phyloP scores from a whole-genome alignment of 768 basidiomycete species.

The Hortiboletus campestris region DNA sequence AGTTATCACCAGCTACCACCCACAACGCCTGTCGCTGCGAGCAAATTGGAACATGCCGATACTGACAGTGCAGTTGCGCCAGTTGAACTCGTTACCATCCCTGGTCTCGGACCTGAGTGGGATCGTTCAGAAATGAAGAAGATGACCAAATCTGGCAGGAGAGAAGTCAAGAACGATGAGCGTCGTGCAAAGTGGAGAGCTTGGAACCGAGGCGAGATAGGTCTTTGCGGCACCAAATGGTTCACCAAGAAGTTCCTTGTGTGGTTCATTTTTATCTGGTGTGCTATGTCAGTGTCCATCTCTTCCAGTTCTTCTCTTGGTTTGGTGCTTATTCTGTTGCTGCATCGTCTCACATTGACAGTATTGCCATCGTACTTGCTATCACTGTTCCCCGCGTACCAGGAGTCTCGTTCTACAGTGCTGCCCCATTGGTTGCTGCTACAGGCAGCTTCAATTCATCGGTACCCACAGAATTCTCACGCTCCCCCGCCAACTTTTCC shows the following conservation, averaged over 20 bases:
- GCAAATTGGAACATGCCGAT: constrained; percentile 38
- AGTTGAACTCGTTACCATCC: constrained; percentile 90
- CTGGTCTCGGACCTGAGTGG: constrained; percentile 92
- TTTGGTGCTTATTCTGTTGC: constrained; percentile 2
- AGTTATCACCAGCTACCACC: constrained; percentile 49
- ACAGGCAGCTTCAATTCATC: constrained; percentile 55
- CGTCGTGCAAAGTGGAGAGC: constrained; percentile 62
- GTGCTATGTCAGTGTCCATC: constrained; percentile 45
- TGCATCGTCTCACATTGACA: constrained; percentile 20
- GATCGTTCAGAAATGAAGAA: constrained; percentile 69
- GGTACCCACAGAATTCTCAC: constrained; percentile 63
- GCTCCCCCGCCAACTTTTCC: constrained; percentile 83
- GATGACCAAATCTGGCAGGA: constrained; percentile 70
- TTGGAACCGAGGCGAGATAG: constrained; percentile 78
- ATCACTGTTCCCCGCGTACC: constrained; percentile 87
- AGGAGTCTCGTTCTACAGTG: constrained; percentile 56
- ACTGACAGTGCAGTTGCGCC: constrained; percentile 37
- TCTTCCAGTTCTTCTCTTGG: background rate
- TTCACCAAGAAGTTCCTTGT: constrained; percentile 73
- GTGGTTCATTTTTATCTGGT: constrained; percentile 63
- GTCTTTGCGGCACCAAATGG: constrained; percentile 71
- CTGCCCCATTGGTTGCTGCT: constrained; percentile 57
- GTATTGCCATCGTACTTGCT: constrained; percentile 67
- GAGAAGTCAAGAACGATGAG: constrained; percentile 56
- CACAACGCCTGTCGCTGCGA: constrained; percentile 15